Percentiles rank a stretch among this genome's conserved stretches.
Conservation (phyloP, 2,329 filamentous ascomycete genomes). For the Talaromyces pinophilus region DNA sequence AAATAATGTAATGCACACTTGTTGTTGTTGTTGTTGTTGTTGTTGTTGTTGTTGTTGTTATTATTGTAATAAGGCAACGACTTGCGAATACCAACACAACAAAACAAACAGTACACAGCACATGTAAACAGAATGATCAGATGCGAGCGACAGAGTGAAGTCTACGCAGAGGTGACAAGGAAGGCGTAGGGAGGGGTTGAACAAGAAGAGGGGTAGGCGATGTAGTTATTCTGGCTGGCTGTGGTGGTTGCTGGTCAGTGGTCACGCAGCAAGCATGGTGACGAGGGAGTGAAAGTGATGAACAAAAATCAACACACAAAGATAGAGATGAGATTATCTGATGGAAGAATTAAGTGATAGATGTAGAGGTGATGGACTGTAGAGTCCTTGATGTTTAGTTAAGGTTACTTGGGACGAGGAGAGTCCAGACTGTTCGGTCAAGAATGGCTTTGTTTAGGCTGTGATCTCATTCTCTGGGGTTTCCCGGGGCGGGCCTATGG, state of each 20-base stretch:
- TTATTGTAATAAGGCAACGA: not conserved
- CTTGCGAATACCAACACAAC: not conserved
- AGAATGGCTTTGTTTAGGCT: slow-evolving; percentile 6
- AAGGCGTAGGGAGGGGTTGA: slow-evolving; percentile 4
- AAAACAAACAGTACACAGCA: not conserved
- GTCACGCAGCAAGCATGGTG: not conserved
- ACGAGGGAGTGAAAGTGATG: not conserved
- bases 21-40: not conserved
- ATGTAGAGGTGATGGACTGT: not conserved
- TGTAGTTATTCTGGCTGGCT: slow-evolving; percentile 9
- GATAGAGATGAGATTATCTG: not conserved
- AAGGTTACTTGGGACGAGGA: not conserved
- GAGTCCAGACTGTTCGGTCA: slow-evolving; percentile 4
- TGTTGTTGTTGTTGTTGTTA: not conserved
- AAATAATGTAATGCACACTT: not conserved
- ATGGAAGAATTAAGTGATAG: not conserved
- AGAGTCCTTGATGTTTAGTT: not conserved
- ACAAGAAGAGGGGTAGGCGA: slow-evolving; percentile 11
- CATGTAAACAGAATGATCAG: not conserved
- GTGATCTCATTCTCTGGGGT: slow-evolving; percentile 6
- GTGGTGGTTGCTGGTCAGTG: not conserved
- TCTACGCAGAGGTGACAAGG: not conserved
- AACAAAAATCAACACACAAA: not conserved
- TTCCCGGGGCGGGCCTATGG: not conserved
- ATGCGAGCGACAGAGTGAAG: not conserved